These are phyloP conservation scores for Epichloe coenophiala DNA, from an alignment of 2,329 filamentous ascomycete species.

Conservation along the genomic window DNA sequence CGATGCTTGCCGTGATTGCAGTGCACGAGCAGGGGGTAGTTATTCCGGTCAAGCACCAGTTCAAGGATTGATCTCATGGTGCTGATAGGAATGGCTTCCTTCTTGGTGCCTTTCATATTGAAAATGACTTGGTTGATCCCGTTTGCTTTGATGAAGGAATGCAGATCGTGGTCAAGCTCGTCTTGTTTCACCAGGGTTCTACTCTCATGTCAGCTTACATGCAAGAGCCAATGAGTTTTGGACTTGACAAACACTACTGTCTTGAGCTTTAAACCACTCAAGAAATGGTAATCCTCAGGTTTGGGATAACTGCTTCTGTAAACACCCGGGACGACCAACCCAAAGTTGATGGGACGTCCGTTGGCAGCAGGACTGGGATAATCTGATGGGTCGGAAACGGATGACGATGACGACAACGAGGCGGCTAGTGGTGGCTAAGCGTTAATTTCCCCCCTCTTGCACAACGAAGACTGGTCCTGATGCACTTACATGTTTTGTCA, in stretches of 20 bases:
- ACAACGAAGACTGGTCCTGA: background rate
- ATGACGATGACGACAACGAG: background rate
- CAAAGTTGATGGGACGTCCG: constrained; percentile 56
- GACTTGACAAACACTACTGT: constrained; percentile 55
- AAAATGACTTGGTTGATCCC: constrained; percentile 63
- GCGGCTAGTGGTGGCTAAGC: background rate
- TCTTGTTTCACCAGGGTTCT: constrained; percentile 54
- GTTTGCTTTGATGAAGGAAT: constrained; percentile 49
- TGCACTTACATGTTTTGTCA: constrained; percentile 3
- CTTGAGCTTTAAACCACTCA: constrained; percentile 56
- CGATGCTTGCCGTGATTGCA: constrained; percentile 94
- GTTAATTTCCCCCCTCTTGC: background rate
- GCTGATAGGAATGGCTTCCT: constrained; percentile 50
- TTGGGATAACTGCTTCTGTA: constrained; percentile 75
- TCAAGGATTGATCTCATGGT: constrained; percentile 60
- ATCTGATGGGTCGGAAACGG: constrained; percentile 5
- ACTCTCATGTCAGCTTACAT: constrained; percentile 6
- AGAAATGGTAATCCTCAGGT: constrained; percentile 54
- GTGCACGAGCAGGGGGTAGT: constrained; percentile 75
- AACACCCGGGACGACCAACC: constrained; percentile 56
- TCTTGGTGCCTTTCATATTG: constrained; percentile 80
- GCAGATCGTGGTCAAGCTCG: constrained; percentile 35
- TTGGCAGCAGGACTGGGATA: constrained; percentile 12
- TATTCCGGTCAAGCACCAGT: constrained; percentile 55
- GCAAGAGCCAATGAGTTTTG: background rate